These are phyloP conservation scores for Lathyrus aphaca DNA, from an alignment of 306 rosid genomes.

Conservation along the genomic window DNA sequence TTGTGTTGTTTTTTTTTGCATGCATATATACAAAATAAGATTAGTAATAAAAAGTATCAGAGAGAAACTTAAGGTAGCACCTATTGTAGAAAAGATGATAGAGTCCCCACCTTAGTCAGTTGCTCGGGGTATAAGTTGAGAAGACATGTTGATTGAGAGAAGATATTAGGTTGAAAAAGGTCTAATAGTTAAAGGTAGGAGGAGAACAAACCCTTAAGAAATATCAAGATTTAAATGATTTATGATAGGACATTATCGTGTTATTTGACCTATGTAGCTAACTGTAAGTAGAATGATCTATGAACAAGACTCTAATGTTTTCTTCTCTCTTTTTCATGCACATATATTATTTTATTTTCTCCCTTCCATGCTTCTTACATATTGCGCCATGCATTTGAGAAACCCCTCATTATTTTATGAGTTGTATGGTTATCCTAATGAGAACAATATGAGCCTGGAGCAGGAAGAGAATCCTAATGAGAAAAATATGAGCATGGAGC, in stretches of 20 bases:
- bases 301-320: slow-evolving; percentile 9
- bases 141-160: neutral
- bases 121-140: neutral
- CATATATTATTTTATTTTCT: slow-evolving; percentile 19
- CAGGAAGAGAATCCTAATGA: slow-evolving; percentile 46
- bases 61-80: neutral
- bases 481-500: slow-evolving; percentile 51
- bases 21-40: neutral
- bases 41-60: neutral
- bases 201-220: neutral
- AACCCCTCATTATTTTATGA: slow-evolving; percentile 31
- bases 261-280: neutral
- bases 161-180: neutral
- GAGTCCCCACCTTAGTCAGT: neutral
- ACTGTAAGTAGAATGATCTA: neutral
- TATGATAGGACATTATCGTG: neutral
- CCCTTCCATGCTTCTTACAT: neutral
- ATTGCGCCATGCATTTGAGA: slow-evolving; percentile 5
- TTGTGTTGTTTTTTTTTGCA: slow-evolving; percentile 1
- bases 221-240: neutral
- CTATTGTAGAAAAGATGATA: neutral
- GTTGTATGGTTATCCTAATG: slow-evolving; percentile 46
- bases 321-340: neutral
- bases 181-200: neutral
- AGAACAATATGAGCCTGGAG: slow-evolving; percentile 50